Base-by-base conservation (phyloP, 2,329 filamentous ascomycete genomes). In the Metarhizium brunneum region DNA sequence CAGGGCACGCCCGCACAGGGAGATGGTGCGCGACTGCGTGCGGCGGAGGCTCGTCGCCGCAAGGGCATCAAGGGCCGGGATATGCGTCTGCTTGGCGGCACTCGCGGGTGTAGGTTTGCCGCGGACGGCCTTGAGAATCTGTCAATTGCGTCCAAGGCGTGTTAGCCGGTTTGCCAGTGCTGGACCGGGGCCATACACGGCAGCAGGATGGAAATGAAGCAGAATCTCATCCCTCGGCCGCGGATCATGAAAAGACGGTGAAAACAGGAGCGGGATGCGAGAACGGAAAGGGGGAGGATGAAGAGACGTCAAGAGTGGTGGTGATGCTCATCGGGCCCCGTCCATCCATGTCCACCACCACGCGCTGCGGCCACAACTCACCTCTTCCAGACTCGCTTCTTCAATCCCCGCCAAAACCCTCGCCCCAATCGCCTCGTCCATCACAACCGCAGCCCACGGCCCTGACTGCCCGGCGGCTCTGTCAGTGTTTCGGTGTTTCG, bases 321-420 rank as follows among this genome's bases (percentile, higher is more conserved):
- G 38, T 13, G 38, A 13, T 13, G 11, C 10, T 16, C 38, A 7
- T 16, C 38, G 38, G 25, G 25, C 25, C 25, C 25, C 25, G 25
- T 25, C 3, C 25, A 25, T 25, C 3, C 3, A 25, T 25, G 4
- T 25, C 25, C 25, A 25, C 25, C 25, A 25, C 25, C 25, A 4
- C 25, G 25, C 25, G 4, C 25, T 25, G 25, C 25, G 25, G 25
- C 25, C 38, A 14, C 14, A 50, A 69, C 73, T 71, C 64, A 86
- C 83, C 75, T 84, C 78, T 64, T 85, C 81, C 45, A 86, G 69
- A 65, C 71, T 83, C 57, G 69, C 72, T 66, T 81, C 78, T 62
- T 82, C 79, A 52, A 84, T 69, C 63, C 85, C 81, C 3, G 68
- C 71, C 50, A 86, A 66, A 55, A 85, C 55, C 56, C 76, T 66